Evolutionary conservation across 148 eudicot genomes (phyloP).

Genomic region (Amaranthus palmeri): DNA sequence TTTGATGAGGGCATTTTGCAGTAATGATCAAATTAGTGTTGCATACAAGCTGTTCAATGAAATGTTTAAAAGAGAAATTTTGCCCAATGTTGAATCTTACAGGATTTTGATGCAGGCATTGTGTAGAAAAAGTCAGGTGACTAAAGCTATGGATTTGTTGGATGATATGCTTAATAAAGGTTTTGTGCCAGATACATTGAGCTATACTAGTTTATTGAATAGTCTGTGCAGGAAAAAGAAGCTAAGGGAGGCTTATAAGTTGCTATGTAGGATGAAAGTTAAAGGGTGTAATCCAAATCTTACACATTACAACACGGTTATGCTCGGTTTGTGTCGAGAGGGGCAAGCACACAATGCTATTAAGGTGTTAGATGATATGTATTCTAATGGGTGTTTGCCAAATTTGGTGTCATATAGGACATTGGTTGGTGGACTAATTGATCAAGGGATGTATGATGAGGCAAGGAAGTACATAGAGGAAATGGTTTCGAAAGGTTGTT

Average conservation of each 20-base stretch:
- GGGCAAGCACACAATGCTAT: conserved; percentile 69
- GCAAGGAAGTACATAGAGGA: conserved; percentile 50
- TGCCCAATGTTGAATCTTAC: conserved; percentile 76
- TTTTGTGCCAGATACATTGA: conserved; percentile 73
- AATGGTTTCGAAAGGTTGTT: conserved; percentile 65
- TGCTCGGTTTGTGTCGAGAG: conserved; percentile 67
- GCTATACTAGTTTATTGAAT: conserved; percentile 75
- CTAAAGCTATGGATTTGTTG: conserved; percentile 58
- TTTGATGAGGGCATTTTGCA: conserved; percentile 65
- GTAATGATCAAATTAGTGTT: conserved; percentile 56
- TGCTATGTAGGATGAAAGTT: conserved; percentile 83
- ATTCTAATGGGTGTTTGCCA: conserved; percentile 67
- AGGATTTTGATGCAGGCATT: conserved; percentile 78
- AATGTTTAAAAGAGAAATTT: conserved; percentile 72
- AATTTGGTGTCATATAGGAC: conserved; percentile 76
- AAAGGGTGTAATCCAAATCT: conserved; percentile 91
- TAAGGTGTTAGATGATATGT: conserved; percentile 78
- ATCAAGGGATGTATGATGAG: conserved; percentile 70
- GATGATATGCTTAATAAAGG: conserved; percentile 94
- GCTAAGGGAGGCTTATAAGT: conserved; percentile 87
- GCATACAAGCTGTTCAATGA: conserved; percentile 72
- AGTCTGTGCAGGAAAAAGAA: conserved; percentile 88
- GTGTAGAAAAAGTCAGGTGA: conserved; percentile 88
- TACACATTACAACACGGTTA: conserved; percentile 72
- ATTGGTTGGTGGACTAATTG: conserved; percentile 71